These are phyloP conservation scores for Papiliotrema nemorosa DNA, from an alignment of 1,284 basidiomycete genomes.

Conservation along the genomic window DNA sequence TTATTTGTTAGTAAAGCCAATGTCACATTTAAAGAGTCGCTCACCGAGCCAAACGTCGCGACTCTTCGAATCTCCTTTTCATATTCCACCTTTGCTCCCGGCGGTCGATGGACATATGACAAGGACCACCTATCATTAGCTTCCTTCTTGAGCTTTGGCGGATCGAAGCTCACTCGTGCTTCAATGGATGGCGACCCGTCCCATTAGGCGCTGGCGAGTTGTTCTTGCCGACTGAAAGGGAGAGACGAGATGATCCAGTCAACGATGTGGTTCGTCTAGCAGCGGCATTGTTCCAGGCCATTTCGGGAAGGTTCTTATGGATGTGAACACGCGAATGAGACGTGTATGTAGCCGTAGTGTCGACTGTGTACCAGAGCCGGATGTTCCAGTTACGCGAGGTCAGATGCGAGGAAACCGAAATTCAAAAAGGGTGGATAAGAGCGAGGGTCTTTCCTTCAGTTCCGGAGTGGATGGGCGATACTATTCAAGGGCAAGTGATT, in stretches of 20 bases:
- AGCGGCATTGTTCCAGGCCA: slow-evolving; percentile 3
- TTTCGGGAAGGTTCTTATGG: neutral
- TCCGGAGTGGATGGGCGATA: too few species aligned
- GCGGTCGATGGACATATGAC: slow-evolving; percentile 49
- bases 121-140: slow-evolving; percentile 44
- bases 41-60: slow-evolving; percentile 50
- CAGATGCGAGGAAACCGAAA: too few species aligned
- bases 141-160: neutral
- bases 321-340: too few species aligned
- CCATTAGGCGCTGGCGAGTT: slow-evolving; percentile 12
- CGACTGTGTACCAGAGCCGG: too few species aligned
- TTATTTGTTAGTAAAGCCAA: slow-evolving; percentile 1
- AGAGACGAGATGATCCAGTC: slow-evolving; percentile 41
- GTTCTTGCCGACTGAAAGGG: slow-evolving; percentile 38
- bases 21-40: slow-evolving; percentile 5
- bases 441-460: too few species aligned
- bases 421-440: too few species aligned
- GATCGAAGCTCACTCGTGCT: slow-evolving; percentile 41
- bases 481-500: too few species aligned
- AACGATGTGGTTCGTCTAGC: slow-evolving; percentile 35
- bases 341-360: too few species aligned
- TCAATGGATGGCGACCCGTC: slow-evolving; percentile 42
- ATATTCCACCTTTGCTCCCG: slow-evolving; percentile 49
- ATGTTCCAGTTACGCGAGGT: too few species aligned
- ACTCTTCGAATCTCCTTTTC: slow-evolving; percentile 50